Percentiles rank a stretch among this genome's conserved stretches.
Conservation (phyloP, 106 monocot species). For the Dendrobium officinale region DNA sequence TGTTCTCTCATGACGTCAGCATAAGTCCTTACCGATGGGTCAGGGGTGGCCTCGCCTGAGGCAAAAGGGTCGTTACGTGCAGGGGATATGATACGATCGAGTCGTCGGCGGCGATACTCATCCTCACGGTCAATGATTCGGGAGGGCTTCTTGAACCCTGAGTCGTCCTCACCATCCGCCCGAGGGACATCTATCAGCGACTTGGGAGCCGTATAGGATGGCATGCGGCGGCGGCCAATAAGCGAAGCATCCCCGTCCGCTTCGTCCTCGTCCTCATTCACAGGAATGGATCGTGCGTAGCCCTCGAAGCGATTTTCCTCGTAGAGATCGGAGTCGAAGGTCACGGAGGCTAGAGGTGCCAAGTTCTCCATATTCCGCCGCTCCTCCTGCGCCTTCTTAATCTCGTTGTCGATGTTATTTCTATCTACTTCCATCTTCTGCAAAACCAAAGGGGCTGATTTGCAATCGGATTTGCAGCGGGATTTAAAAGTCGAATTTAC, state of each 20-base stretch:
- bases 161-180: slow-evolving; percentile 35
- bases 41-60: slow-evolving; percentile 65
- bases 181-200: slow-evolving; percentile 47
- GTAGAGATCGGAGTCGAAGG: slow-evolving; percentile 88
- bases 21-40: slow-evolving; percentile 68
- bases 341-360: slow-evolving; percentile 57
- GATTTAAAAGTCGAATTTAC: no score
- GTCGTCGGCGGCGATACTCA: slow-evolving; percentile 65
- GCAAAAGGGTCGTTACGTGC: slow-evolving; percentile 84
- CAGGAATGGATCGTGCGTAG: slow-evolving; percentile 78
- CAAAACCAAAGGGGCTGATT: no score
- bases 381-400: slow-evolving; percentile 78
- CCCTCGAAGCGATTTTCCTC: slow-evolving; percentile 75
- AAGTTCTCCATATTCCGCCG: slow-evolving; percentile 75
- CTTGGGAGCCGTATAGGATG: slow-evolving; percentile 70
- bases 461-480: no score
- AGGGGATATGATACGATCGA: slow-evolving; percentile 72
- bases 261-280: slow-evolving; percentile 72
- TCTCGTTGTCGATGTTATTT: slow-evolving; percentile 38
- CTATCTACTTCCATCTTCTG: slow-evolving; percentile 32
- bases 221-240: slow-evolving; percentile 59
- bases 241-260: slow-evolving; percentile 27
- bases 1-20: slow-evolving; percentile 85
- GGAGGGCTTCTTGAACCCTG: slow-evolving; percentile 55
- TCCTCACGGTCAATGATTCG: slow-evolving; percentile 85